phyloP scores from a whole-genome alignment of 441 rosid species.

The Theobroma grandiflorum region DNA sequence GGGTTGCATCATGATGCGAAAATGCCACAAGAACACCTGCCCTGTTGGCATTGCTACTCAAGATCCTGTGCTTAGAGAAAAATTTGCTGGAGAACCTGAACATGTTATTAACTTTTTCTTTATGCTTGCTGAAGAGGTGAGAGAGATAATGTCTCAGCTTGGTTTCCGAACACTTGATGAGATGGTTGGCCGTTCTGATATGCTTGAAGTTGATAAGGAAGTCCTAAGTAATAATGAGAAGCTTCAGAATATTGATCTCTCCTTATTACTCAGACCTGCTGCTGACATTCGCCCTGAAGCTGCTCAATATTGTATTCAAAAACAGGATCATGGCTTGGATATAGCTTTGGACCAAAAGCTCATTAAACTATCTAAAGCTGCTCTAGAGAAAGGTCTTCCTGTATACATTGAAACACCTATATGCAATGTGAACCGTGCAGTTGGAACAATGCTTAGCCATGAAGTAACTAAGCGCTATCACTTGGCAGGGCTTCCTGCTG shows the following conservation, averaged over 20 bases:
- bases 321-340: slow-evolving; percentile 98
- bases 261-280: slow-evolving; percentile 89
- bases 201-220: slow-evolving; percentile 98
- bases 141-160: slow-evolving; percentile 97
- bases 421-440: slow-evolving; percentile 97
- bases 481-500: slow-evolving; percentile 91
- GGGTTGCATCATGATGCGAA: slow-evolving; percentile 99
- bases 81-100: slow-evolving; percentile 99
- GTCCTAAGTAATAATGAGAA: slow-evolving; percentile 83
- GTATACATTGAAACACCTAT: slow-evolving; percentile 87
- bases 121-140: slow-evolving; percentile 98
- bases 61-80: slow-evolving; percentile 98
- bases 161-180: slow-evolving; percentile 87
- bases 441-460: slow-evolving; percentile 99
- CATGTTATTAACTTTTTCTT: slow-evolving; percentile 99
- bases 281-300: slow-evolving; percentile 97
- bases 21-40: slow-evolving; percentile 99
- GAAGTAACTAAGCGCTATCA: slow-evolving; percentile 94
- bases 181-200: slow-evolving; percentile 99
- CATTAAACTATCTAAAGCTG: slow-evolving; percentile 73
- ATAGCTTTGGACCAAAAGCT: slow-evolving; percentile 94
- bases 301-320: slow-evolving; percentile 92
- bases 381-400: slow-evolving; percentile 84
- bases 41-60: slow-evolving; percentile 99
- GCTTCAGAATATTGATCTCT: slow-evolving; percentile 91